These are phyloP conservation scores for Syzygium aqueum DNA, from an alignment of 345 rosid genomes.

Conservation along the genomic window DNA sequence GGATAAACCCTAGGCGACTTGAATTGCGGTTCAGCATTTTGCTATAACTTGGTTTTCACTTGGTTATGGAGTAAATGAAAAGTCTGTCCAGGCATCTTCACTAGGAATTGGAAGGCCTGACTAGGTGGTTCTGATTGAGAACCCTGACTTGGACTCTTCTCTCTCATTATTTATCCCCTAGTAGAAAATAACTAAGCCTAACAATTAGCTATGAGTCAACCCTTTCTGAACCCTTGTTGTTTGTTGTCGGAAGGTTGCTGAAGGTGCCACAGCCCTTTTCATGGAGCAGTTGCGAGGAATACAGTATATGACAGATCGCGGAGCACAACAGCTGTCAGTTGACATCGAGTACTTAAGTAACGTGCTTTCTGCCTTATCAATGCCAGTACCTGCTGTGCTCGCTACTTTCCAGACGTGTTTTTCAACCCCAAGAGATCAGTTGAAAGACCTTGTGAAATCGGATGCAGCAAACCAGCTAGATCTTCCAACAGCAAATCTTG, in stretches of 20 bases:
- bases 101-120: background rate
- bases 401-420: constrained; percentile 82
- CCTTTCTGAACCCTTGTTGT: background rate
- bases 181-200: background rate
- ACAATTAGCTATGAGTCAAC: background rate
- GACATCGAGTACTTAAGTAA: constrained; percentile 95
- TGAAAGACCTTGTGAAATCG: constrained; percentile 56
- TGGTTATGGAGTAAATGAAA: background rate
- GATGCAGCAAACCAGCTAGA: constrained; percentile 75
- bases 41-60: background rate
- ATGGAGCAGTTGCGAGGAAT: constrained; percentile 93
- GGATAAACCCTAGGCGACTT: background rate
- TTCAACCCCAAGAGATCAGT: constrained; percentile 71
- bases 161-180: background rate
- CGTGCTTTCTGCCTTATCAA: constrained; percentile 86
- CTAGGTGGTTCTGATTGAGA: background rate
- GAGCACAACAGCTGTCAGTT: constrained; percentile 79
- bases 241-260: constrained; percentile 55
- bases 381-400: constrained; percentile 72
- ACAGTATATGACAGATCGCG: constrained; percentile 80
- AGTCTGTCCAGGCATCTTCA: background rate
- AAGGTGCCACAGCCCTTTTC: constrained; percentile 88
- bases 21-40: background rate
- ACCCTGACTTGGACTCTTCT: background rate
- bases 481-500: constrained; percentile 71